Base-by-base conservation (phyloP, 2,329 filamentous ascomycete genomes). In the Pestalotiopsis sp. region DNA sequence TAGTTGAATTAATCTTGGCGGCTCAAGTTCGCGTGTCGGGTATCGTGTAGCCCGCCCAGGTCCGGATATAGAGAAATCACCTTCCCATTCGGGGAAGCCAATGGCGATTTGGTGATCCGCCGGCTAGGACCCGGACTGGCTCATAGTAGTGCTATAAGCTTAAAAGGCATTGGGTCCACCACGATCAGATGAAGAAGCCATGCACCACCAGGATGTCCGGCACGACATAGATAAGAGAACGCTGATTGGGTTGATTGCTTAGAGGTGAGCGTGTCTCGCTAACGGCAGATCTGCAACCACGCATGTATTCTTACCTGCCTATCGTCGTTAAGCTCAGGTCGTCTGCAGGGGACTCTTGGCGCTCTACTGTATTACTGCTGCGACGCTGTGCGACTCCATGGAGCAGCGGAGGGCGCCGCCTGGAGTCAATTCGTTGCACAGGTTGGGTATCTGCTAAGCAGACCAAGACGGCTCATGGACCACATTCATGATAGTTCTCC, bases 271-370 rank as follows among this genome's bases (percentile, higher is more conserved):
- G 58, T 67, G 31, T 49, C 25, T 52, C 65, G 59, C 65, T 52
- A 25, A 59, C 65, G 65, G 65, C 65, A 67, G 65, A 67, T 67
- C 65, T 62, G 45, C 57, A 17, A 67, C 59, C 52, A 9, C 25
- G 52, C 55, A 60, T 11, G 23, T 27, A 14, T 25, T 41, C 45
- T 45, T 38, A 66, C 64, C 64, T 66, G 64, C 64, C 64, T 66
- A 66, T 66, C 64, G 52, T 66, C 55, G 64, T 31, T 66, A 66
- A 66, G 64, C 64, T 60, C 41, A 14, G 11, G n/a, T 65, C 23
- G 36, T 49, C 31, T 27, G 23, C 63, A 55, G 27, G 25, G 41
- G 36, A 45, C 13, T 31, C 52, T 55, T 25, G 63, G 23, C 52
- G 38, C 63, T 65, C 31, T 65, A 65, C 57, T 65, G 63, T 25